Evolutionary conservation across 164 flowering plant genomes (phyloP).

Genomic region (Buxus sempervirens): DNA sequence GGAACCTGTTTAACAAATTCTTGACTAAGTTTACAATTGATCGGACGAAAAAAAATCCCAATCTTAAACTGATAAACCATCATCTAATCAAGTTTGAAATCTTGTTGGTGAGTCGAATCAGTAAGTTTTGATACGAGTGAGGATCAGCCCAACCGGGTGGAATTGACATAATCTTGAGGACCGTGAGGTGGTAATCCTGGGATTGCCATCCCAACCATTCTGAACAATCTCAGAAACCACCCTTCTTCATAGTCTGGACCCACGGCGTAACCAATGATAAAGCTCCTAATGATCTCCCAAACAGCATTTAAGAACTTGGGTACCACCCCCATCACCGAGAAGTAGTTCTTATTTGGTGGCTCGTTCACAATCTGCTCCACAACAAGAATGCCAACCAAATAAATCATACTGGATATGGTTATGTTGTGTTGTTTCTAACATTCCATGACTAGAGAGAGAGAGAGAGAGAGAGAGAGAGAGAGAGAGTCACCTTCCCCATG

Average conservation of each 20-base stretch:
- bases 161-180: slow-evolving; percentile 58
- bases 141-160: slow-evolving; percentile 41
- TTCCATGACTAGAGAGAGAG: slow-evolving; percentile 2
- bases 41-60: too few species aligned
- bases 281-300: slow-evolving; percentile 65
- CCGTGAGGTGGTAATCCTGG: slow-evolving; percentile 69
- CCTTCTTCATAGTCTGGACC: slow-evolving; percentile 56
- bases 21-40: too few species aligned
- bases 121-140: slow-evolving; percentile 2
- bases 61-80: too few species aligned
- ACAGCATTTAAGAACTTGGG: slow-evolving; percentile 53
- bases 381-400: background rate
- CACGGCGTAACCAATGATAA: slow-evolving; percentile 30
- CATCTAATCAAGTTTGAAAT: slow-evolving; percentile 6
- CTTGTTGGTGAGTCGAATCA: slow-evolving; percentile 1
- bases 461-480: slow-evolving; percentile 11
- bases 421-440: background rate
- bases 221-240: slow-evolving; percentile 35
- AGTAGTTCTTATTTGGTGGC: slow-evolving; percentile 79
- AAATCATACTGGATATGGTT: too few species aligned
- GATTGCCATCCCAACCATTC: slow-evolving; percentile 43
- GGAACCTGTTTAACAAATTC: too few species aligned
- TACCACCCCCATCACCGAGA: slow-evolving; percentile 33
- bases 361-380: slow-evolving; percentile 40
- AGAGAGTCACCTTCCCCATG: slow-evolving; percentile 48